Evolutionary conservation across 805 yeast species (phyloP), one percentile per base, ranked within the genome.

Genomic region (Kurtzmaniella cleridarum): DNA sequence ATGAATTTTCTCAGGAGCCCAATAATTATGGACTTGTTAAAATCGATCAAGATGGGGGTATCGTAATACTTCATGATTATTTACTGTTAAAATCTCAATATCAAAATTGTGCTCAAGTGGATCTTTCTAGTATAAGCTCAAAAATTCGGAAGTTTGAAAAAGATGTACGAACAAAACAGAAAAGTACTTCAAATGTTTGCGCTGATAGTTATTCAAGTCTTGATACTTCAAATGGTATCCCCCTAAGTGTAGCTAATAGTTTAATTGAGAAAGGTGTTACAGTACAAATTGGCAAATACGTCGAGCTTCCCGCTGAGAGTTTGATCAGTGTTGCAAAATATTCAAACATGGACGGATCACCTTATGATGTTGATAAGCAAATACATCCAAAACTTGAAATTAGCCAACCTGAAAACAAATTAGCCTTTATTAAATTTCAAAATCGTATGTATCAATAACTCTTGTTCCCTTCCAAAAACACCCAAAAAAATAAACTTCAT

Each of bases 1-100:
- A 87, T 49, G 95, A 86, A 56, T 86, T 72, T 56, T 72, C 88
- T 3, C 87, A 84, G 52, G 95, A 83, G 50, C 74, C 80, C 6
- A 86, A 87, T 57, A 78, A 81, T 47, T 86, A 86, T 57, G 95
- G 95, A 1, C 61, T 87, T 28, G 89, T 86, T 1, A 71, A 73
- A 35, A 51, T 71, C 18, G 33, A 36, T n/a, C 61, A 59, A 33
- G 51, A 55, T 3, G 77, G 76, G 0, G 63, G 73, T 46, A 69
- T 66, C 9, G 59, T 60, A 24, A 41, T 76, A 3, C 53, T 71
- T 34, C 54, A 61, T 3, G 82, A 76, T 45, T 76, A 65, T 43
- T 45, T 60, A 14, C 49, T 64, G 13, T 64, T 76, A 35, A 69
- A 65, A 46, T 46, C 55, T 2, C 79, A 75, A 48, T 73, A 72